Evolutionary conservation across 352 stramenopile genomes (phyloP).

Genomic region (Phytophthora boehmeriae): DNA sequence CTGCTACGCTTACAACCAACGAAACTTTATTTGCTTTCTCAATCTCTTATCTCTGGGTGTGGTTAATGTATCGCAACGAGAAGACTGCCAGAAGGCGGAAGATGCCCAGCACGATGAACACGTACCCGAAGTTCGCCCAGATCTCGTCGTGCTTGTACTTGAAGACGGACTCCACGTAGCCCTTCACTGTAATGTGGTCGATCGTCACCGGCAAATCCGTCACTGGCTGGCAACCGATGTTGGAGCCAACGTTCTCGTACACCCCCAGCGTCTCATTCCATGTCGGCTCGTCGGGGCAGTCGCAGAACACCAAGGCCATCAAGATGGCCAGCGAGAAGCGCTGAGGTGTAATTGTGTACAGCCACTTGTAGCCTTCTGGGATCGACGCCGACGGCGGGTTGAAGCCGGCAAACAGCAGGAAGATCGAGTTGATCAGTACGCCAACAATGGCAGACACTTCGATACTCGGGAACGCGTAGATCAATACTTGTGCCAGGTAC

Average conservation of each 20-base stretch:
- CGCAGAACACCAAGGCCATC: conserved; percentile 33
- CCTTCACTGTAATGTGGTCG: conserved; percentile 18
- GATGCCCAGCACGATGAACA: conserved; percentile 29
- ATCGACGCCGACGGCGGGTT: conserved; percentile 35
- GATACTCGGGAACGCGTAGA: conserved; percentile 31
- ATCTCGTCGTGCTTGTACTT: conserved; percentile 26
- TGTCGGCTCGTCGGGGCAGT: conserved; percentile 27
- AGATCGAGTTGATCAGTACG: conserved; percentile 42
- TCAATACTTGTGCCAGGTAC: conserved; percentile 36
- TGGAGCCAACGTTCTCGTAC: conserved; percentile 21
- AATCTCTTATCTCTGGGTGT: conserved; percentile 31
- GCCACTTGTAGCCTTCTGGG: conserved; percentile 37
- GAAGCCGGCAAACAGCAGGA: conserved; percentile 43
- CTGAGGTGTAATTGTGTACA: conserved; percentile 40
- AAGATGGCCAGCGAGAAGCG: conserved; percentile 37
- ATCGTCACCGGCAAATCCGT: conserved; percentile 17
- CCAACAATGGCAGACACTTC: conserved; percentile 37
- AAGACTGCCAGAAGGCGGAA: conserved; percentile 32
- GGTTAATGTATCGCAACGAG: conserved; percentile 42
- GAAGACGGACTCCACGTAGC: conserved; percentile 26
- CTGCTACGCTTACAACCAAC: no score
- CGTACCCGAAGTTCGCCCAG: conserved; percentile 31
- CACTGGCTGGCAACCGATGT: conserved; percentile 28
- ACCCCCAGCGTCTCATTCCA: conserved; percentile 20
- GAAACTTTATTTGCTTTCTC: neutral